Base-by-base conservation (phyloP, 2,329 filamentous ascomycete species). In the Mariannaea sp. region DNA sequence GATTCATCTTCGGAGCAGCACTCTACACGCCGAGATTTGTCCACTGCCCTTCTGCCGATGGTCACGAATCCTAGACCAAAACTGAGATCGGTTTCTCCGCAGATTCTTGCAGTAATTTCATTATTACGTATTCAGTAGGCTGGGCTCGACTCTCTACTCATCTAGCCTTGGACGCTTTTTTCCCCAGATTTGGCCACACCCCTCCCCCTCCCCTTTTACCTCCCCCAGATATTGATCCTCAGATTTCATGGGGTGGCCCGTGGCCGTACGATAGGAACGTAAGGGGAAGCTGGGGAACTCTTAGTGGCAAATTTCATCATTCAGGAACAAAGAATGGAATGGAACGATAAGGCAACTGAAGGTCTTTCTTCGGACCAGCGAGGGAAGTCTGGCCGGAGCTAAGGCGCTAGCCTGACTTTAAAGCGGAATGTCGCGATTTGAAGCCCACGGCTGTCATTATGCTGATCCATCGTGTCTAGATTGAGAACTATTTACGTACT, bases 241-340 rank as follows among this genome's bases (percentile, higher is more conserved):
- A 51, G 49, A 35, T 33, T n/a, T 45, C 41, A 41, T 39, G 40
- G 39, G 41, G 46, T 49, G 46, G 13, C 22, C 32, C 33, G 46
- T 49, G 46, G 13, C 22, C 32, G 48, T 24, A 24, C 22, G 22
- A 24, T 44, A 16, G 26, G 39, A 20, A 30, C 9, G n/a, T 50
- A 45, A 40, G 33, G 19, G 26, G 41, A 27, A 44, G 41, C 22
- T 24, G 22, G 22, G 22, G 22, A n/a, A n/a, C n/a, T 24, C 8
- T 8, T 24, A 24, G 22, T 8, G 22, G 22, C 22, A 24, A 8
- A n/a, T n/a, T 24, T 24, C 22, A 24, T 24, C 22, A 24, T 24
- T n/a, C 22, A 24, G 22, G 22, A 24, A 24, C 22, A 24, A 5
- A 8, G 22, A 24, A 24, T 8, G 8, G 5, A 24, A 24, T 24